Percentiles rank a stretch among this genome's conserved stretches.
Evolutionary conservation across 1,284 basidiomycete species (phyloP).

Genomic region (Leucoagaricus sp.): DNA sequence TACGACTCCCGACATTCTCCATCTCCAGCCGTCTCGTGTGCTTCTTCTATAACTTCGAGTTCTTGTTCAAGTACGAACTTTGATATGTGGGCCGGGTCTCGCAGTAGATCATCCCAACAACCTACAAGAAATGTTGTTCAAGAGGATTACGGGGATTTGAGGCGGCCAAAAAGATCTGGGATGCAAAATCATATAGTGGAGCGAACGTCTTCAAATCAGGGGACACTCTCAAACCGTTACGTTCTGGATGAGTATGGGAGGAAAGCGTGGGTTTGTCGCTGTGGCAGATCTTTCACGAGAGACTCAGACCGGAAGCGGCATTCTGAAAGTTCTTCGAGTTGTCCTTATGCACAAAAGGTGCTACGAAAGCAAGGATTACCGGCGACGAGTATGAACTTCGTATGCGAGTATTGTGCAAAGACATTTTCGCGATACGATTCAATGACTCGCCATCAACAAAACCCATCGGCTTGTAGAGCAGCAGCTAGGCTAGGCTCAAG

Average conservation of each 20-base stretch:
- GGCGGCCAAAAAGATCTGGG: neutral
- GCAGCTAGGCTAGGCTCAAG: too few species aligned
- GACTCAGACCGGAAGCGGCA: neutral
- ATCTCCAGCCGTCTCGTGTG: too few species aligned
- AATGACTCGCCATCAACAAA: neutral
- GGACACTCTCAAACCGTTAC: neutral
- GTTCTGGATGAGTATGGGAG: neutral
- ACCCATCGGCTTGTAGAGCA: neutral
- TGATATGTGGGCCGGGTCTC: neutral
- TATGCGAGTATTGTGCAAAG: neutral
- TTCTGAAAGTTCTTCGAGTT: neutral
- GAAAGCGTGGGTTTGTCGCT: neutral
- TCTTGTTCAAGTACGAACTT: neutral
- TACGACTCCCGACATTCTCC: neutral
- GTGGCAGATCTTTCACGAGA: neutral
- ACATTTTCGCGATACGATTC: neutral
- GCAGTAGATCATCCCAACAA: neutral
- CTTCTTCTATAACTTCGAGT: neutral
- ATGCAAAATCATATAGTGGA: neutral
- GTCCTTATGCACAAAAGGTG: neutral
- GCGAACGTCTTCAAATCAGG: neutral
- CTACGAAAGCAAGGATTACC: neutral
- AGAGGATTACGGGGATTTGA: neutral
- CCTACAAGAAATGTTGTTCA: neutral
- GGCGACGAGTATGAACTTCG: too few species aligned